Percentiles rank a stretch among this genome's conserved stretches.
These are phyloP conservation scores for Trypanosomatidae sp. DNA, from an alignment of 208 protist species.

Conservation along the genomic window DNA sequence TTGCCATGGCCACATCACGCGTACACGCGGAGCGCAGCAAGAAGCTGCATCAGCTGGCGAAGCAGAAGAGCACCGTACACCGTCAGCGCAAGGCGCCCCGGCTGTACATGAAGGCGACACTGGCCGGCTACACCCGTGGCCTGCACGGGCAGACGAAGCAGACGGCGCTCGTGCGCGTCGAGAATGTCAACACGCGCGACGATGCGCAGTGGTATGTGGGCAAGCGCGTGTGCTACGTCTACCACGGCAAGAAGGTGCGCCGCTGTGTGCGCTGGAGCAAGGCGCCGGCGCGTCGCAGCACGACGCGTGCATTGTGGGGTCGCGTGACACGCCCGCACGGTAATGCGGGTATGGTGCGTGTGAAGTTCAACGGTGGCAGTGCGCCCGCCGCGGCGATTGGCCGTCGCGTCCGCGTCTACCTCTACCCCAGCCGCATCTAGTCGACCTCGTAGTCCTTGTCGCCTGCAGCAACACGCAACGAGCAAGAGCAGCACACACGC, in stretches of 20 bases:
- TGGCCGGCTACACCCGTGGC: constrained; percentile 83
- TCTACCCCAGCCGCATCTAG: constrained; percentile 98
- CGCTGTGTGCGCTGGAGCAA: constrained; percentile 85
- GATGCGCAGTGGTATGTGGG: constrained; percentile 97
- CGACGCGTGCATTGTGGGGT: constrained; percentile 96
- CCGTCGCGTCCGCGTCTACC: constrained; percentile 93
- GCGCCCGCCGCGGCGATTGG: constrained; percentile 95
- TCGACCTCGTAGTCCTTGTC: too few species aligned
- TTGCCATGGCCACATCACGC: constrained; percentile 45
- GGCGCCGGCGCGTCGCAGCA: constrained; percentile 80
- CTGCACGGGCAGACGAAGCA: constrained; percentile 91
- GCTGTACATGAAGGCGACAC: constrained; percentile 88
- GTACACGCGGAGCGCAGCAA: constrained; percentile 80
- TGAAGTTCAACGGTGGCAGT: constrained; percentile 93
- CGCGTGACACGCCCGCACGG: constrained; percentile 95
- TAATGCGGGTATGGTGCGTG: constrained; percentile 94
- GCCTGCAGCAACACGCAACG: too few species aligned
- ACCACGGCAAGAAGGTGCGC: constrained; percentile 93
- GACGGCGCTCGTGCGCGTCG: constrained; percentile 92
- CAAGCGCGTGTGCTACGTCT: constrained; percentile 98
- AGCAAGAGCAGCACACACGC: too few species aligned
- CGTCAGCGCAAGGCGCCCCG: constrained; percentile 77
- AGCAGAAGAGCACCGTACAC: constrained; percentile 77
- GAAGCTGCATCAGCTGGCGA: constrained; percentile 81
- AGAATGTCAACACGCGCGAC: constrained; percentile 93